Base-by-base conservation (phyloP, 2,329 filamentous ascomycete genomes). In the Colletotrichum neosansevieriae region DNA sequence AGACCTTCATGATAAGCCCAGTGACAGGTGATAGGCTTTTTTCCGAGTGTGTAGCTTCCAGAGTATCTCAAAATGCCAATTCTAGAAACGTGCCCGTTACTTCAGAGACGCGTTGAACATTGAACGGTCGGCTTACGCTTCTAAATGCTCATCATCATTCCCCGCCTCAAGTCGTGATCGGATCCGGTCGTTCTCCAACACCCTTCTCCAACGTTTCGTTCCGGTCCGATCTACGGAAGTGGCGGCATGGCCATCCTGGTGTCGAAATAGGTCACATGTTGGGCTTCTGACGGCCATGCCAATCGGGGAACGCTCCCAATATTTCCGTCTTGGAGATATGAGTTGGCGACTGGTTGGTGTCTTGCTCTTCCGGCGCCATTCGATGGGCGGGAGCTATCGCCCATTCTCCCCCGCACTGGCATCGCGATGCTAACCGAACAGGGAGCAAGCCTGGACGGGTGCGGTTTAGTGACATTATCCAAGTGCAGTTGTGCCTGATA, bases 211-310 rank as follows among this genome's bases (percentile, higher is more conserved):
- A 58, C n/a, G 47, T 21, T 11, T 51, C 56, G 32, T 13, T 42
- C 34, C 63, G 45, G 34, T 64, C 65, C 54, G 61, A 68, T 65
- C n/a, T 57, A n/a, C 54, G 65, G 65, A 68, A 64, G 47, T 42
- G 19, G 47, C n/a, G 56, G 53, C 65, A 65, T 68, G 60, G 61
- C 34, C 45, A 65, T 45, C 61, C 65, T 47, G 15, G 61, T 34
- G 54, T 12, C 32, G 12, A 15, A 10, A 38, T 4, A 32, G 47
- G 47, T 54, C 54, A 65, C 61, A 32, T 51, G 50, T 5, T 10
- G 34, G 6, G 42, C 42, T 50, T 44, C 13, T 50, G 34, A 19
- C 40, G 53, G 7, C 29, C 19, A 63, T 57, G 50, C 50, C 50
- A 58, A 58, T 58, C 56, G 56, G 56, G 57, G 21, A 50, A 19